Conservation (phyloP, 2,329 filamentous ascomycete species). For the Penicillium sp. region DNA sequence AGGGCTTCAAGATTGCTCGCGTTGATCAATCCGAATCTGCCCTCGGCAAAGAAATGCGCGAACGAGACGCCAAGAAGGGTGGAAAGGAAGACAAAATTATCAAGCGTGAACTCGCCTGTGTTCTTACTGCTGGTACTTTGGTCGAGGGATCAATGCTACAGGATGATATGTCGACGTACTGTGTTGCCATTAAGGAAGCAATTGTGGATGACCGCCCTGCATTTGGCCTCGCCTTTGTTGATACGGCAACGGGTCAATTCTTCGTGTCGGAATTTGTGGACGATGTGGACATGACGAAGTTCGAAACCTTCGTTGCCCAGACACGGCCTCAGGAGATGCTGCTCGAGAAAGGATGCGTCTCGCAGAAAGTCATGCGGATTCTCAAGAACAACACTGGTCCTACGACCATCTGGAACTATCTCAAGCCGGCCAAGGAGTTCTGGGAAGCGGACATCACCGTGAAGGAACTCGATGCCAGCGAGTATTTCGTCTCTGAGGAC, state of each 20-base stretch:
- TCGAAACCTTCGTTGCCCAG: slow-evolving; percentile 95
- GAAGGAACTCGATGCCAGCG: slow-evolving; percentile 75
- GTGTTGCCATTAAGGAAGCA: slow-evolving; percentile 87
- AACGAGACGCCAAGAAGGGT: slow-evolving; percentile 64
- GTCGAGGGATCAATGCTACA: slow-evolving; percentile 97
- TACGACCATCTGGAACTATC: slow-evolving; percentile 91
- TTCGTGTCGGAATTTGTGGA: slow-evolving; percentile 90
- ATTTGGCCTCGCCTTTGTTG: slow-evolving; percentile 92
- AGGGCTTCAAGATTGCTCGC: slow-evolving; percentile 94
- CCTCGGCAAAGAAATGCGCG: slow-evolving; percentile 97
- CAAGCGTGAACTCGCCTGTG: slow-evolving; percentile 82
- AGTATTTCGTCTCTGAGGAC: slow-evolving; percentile 71
- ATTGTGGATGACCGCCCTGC: slow-evolving; percentile 70
- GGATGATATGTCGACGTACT: slow-evolving; percentile 96
- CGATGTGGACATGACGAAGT: slow-evolving; percentile 90
- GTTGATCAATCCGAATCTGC: slow-evolving; percentile 98
- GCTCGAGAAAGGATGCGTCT: slow-evolving; percentile 83
- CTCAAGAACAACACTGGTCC: slow-evolving; percentile 93
- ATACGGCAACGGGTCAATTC: slow-evolving; percentile 94
- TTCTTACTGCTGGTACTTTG: slow-evolving; percentile 87
- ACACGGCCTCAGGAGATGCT: slow-evolving; percentile 85
- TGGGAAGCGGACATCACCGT: slow-evolving; percentile 82
- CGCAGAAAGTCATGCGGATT: slow-evolving; percentile 85
- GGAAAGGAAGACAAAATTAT: slow-evolving; percentile 90
- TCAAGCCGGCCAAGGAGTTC: slow-evolving; percentile 86